Conservation (phyloP, 257 asterid species). For the Fraxinus cuspidata region DNA sequence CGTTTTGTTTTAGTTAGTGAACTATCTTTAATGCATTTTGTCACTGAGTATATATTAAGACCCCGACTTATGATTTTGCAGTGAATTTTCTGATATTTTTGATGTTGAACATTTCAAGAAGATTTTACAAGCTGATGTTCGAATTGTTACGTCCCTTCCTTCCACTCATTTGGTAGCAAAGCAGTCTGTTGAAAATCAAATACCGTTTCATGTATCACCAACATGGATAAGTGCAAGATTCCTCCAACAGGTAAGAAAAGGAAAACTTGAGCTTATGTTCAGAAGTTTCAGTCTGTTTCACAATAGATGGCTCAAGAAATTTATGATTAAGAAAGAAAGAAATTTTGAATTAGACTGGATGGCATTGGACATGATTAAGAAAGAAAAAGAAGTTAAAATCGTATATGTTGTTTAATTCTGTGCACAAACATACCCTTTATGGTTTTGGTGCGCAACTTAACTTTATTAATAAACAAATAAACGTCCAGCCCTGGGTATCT, state of each 20-base stretch:
- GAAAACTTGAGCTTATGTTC: background rate
- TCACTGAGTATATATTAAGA: background rate
- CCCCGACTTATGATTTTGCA: constrained; percentile 28
- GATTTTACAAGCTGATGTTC: constrained; percentile 56
- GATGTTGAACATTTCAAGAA: constrained; percentile 71
- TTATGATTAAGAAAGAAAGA: background rate
- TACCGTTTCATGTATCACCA: constrained; percentile 60
- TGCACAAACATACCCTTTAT: background rate
- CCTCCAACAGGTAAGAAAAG: constrained; percentile 46
- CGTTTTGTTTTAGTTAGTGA: background rate
- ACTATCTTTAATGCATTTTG: background rate
- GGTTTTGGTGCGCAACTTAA: too few species aligned
- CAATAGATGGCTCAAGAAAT: background rate
- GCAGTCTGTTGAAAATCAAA: constrained; percentile 54
- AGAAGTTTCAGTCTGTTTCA: background rate
- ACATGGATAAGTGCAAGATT: constrained; percentile 60
- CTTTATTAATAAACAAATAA: too few species aligned
- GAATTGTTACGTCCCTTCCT: constrained; percentile 57
- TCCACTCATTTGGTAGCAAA: constrained; percentile 56
- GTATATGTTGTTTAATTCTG: background rate
- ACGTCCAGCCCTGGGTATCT: background rate
- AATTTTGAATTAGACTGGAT: background rate
- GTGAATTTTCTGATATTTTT: constrained; percentile 66
- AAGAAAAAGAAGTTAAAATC: background rate
- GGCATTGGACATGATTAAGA: background rate